Evolutionary conservation across 768 basidiomycete species (phyloP), one percentile per base, ranked within the genome.

Genomic region (Sarcodon aspratus): DNA sequence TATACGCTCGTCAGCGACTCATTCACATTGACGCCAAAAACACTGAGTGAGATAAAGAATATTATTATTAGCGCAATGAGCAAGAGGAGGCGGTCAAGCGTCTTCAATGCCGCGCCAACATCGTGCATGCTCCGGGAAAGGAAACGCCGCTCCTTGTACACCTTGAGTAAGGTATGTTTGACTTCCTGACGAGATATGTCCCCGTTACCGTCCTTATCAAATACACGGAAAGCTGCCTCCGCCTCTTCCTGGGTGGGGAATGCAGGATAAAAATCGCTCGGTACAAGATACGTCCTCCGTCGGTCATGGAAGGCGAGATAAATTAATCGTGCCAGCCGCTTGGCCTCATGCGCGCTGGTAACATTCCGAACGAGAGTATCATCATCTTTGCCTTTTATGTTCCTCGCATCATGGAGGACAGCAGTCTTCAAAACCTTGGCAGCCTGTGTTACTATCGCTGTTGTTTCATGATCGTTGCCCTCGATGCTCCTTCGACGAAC

Each of bases 131-230:
- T 82, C 46, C 82, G 77, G 37, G 79, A 80, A 27, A 90, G 69
- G 66, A 80, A 80, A 18, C 85, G 74, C 1, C 86, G 79, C 59
- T 90, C 86, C 60, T 82, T 85, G 70, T 89, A 90, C 10, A 84
- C 72, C 58, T 74, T 79, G 51, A 87, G 63, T 21, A 87, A 59
- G 31, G 73, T 74, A 27, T 74, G 68, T 65, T 86, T 89, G 59
- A 90, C 74, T 62, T 90, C 86, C n/a, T 75, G 69, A 35, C 79
- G 77, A 11, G 82, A 79, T 48, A 88, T 70, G 58, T 90, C 86
- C 7, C 83, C 83, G 52, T 89, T 85, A 58, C 75, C 72, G 59
- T 90, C 87, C 55, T 70, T 74, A 63, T 88, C 85, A 56, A 88
- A 84, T 36, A 87, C 74, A 45, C 74, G 73, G 70, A 90, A 90